Percentiles rank a stretch among this genome's conserved stretches.
phyloP scores from a whole-genome alignment of 495 filamentous ascomycete species.

The Hypoxylon subgilvum region DNA sequence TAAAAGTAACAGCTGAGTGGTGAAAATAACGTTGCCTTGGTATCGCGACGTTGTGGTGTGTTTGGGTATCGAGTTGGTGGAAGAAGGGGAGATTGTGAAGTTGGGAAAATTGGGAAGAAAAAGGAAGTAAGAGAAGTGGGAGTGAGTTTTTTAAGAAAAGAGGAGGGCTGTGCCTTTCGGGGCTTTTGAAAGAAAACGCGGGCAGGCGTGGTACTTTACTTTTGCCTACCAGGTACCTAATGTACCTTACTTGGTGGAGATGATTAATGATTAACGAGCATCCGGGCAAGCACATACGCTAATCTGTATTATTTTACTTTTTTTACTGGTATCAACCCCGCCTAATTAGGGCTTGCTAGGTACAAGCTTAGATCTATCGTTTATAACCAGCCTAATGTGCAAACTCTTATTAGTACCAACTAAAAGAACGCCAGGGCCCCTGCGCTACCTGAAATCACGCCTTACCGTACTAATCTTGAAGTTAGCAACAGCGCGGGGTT shows the following conservation, averaged over 20 bases:
- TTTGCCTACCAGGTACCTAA: neutral
- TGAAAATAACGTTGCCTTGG: neutral
- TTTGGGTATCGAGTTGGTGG: slow-evolving; percentile 7
- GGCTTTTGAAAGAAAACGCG: too few species aligned
- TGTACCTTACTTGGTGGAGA: too few species aligned
- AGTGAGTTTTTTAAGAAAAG: slow-evolving; percentile 11
- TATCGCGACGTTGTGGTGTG: slow-evolving; percentile 3
- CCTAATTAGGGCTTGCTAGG: too few species aligned
- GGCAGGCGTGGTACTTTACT: neutral
- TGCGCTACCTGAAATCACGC: slow-evolving; percentile 9
- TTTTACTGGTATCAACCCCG: too few species aligned
- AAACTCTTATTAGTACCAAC: slow-evolving; percentile 12
- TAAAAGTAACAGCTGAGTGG: slow-evolving; percentile 4
- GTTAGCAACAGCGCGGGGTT: too few species aligned
- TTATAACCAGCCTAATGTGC: slow-evolving; percentile 24
- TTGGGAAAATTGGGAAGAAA: slow-evolving; percentile 17
- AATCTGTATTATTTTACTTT: slow-evolving; percentile 3
- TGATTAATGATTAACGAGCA: too few species aligned
- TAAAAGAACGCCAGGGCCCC: slow-evolving; percentile 12
- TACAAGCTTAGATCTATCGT: too few species aligned
- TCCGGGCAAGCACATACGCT: slow-evolving; percentile 1
- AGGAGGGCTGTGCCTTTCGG: too few species aligned
- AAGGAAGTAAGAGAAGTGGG: slow-evolving; percentile 9
- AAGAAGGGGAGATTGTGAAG: slow-evolving; percentile 9
- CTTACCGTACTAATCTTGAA: slow-evolving; percentile 9